Conservation (phyloP, 768 basidiomycete species). For the Coprinellus aureogranulatus region DNA sequence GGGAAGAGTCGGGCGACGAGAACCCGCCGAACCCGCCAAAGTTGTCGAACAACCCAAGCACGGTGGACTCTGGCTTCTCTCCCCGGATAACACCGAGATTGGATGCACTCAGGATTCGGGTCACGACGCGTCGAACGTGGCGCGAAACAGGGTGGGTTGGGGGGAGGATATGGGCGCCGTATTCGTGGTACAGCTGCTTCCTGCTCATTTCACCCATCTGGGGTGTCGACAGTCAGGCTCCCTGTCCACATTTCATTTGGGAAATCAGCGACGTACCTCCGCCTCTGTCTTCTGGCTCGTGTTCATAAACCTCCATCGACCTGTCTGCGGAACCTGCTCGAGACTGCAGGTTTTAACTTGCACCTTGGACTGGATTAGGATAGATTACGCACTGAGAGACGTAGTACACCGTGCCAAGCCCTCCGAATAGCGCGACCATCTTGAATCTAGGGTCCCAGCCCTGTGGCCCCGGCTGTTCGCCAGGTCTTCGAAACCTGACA, state of each 20-base stretch:
- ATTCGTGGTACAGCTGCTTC: conserved; percentile 50
- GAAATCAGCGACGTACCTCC: conserved; percentile 31
- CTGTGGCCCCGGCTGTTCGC: too few species aligned
- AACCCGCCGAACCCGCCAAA: conserved; percentile 21
- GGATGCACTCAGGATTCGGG: conserved; percentile 65
- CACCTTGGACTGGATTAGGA: not conserved
- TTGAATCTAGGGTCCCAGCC: too few species aligned
- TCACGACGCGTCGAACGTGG: conserved; percentile 69
- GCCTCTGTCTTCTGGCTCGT: conserved; percentile 57
- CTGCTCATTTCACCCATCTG: conserved; percentile 39
- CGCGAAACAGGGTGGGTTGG: conserved; percentile 60
- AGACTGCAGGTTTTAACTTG: conserved; percentile 46
- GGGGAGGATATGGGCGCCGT: conserved; percentile 56
- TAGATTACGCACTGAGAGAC: conserved; percentile 30
- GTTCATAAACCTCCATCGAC: conserved; percentile 88
- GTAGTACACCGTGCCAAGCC: conserved; percentile 26
- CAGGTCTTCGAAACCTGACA: too few species aligned
- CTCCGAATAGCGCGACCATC: conserved; percentile 6
- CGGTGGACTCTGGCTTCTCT: conserved; percentile 20
- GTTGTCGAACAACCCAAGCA: conserved; percentile 19
- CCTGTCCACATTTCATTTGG: too few species aligned
- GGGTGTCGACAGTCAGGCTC: conserved; percentile 12
- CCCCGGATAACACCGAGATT: conserved; percentile 63
- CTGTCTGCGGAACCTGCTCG: conserved; percentile 83
- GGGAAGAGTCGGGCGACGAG: conserved; percentile 35